A percentile compares a stretch with the other conserved stretches of the same genome.
Evolutionary conservation across 177 flowering plant genomes (phyloP).

Genomic region (Vitis hybrid): DNA sequence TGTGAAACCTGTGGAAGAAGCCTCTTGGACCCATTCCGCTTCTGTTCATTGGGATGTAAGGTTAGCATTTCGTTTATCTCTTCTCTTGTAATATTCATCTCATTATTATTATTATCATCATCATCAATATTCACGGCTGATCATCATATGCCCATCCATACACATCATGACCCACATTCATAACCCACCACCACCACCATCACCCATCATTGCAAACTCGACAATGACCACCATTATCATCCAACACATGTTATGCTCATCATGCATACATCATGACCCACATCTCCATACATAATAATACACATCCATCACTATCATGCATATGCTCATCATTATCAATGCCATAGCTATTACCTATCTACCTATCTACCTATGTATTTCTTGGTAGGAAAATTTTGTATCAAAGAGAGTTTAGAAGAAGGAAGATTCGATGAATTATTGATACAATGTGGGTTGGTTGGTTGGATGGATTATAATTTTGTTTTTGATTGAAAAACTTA

Average conservation of each 20-base stretch:
- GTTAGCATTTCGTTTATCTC: constrained; percentile 27
- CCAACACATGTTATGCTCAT: not conserved
- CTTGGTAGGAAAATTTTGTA: no score
- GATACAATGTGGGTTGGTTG: constrained; percentile 1
- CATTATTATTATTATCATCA: not conserved
- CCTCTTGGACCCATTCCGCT: constrained; percentile 76
- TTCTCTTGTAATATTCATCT: not conserved
- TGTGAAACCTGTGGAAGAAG: constrained; percentile 85
- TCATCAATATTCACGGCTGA: constrained; percentile 11
- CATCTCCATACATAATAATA: no score
- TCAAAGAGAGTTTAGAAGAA: no score
- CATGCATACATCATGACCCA: no score
- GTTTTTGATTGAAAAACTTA: constrained; percentile 12
- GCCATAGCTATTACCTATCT: no score
- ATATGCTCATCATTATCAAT: not conserved
- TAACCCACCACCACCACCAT: constrained; percentile 15
- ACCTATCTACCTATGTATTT: no score
- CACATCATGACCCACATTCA: constrained; percentile 24
- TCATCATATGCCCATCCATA: constrained; percentile 18
- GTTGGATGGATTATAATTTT: not conserved
- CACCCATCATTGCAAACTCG: constrained; percentile 1
- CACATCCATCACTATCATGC: no score
- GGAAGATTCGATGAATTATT: not conserved
- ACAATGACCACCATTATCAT: constrained; percentile 16
- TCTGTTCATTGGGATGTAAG: constrained; percentile 95